A percentile compares a stretch with the other conserved stretches of the same genome.
These are phyloP conservation scores for Lepidium sativum DNA, from an alignment of 345 rosid genomes.

Conservation along the genomic window DNA sequence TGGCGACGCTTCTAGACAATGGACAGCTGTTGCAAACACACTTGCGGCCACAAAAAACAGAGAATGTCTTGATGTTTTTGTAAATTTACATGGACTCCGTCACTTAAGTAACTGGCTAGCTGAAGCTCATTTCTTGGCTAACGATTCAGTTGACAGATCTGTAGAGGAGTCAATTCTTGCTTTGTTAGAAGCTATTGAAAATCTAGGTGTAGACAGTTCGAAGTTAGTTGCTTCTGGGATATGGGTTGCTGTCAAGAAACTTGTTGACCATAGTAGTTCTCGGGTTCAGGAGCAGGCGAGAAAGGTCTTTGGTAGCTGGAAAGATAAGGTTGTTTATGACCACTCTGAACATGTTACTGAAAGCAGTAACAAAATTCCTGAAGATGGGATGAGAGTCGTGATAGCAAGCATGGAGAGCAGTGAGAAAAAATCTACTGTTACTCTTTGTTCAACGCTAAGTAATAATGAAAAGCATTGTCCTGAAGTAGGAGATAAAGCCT, in stretches of 20 bases:
- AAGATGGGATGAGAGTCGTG: slow-evolving; percentile 20
- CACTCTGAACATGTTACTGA: slow-evolving; percentile 22
- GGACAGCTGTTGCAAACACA: slow-evolving; percentile 82
- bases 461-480: slow-evolving; percentile 30
- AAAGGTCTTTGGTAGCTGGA: slow-evolving; percentile 55
- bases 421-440: slow-evolving; percentile 29
- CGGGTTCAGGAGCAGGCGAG: slow-evolving; percentile 65
- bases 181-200: slow-evolving; percentile 61
- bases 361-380: slow-evolving; percentile 19
- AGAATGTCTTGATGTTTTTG: slow-evolving; percentile 88
- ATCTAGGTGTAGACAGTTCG: slow-evolving; percentile 55
- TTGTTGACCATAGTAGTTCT: slow-evolving; percentile 54
- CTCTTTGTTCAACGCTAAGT: slow-evolving; percentile 31
- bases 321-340: slow-evolving; percentile 30
- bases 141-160: slow-evolving; percentile 39
- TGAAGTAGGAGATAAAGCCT: slow-evolving; percentile 25
- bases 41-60: slow-evolving; percentile 70
- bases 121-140: slow-evolving; percentile 44
- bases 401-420: slow-evolving; percentile 24
- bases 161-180: slow-evolving; percentile 69
- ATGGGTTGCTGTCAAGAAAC: slow-evolving; percentile 54
- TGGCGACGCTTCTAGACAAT: slow-evolving; percentile 76
- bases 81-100: slow-evolving; percentile 69
- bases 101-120: slow-evolving; percentile 72
- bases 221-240: slow-evolving; percentile 68